Conservation (phyloP, 305 asterid species). For the Fraxinus sp. region DNA sequence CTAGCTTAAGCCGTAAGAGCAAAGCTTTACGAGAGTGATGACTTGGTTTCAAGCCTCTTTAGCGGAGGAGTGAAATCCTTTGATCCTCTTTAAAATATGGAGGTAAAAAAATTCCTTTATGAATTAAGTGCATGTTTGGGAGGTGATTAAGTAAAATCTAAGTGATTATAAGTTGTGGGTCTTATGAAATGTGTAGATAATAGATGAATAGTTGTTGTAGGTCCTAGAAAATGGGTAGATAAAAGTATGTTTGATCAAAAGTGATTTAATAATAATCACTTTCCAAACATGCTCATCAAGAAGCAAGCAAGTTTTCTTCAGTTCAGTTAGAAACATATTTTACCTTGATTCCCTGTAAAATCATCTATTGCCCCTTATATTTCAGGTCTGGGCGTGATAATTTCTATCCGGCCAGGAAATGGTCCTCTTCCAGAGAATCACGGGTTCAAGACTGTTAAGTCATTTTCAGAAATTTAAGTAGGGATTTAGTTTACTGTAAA, state of each 20-base stretch:
- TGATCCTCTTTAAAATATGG: neutral
- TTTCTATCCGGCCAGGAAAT: slow-evolving; percentile 81
- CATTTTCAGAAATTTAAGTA: slow-evolving; percentile 64
- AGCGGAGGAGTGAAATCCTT: neutral
- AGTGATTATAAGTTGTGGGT: neutral
- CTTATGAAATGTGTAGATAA: neutral
- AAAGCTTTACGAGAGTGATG: neutral
- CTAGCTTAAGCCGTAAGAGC: neutral
- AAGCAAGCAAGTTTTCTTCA: neutral
- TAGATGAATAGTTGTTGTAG: neutral
- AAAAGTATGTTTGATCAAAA: neutral
- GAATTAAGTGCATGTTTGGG: neutral
- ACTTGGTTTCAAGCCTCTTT: neutral
- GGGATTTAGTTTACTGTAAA: neutral
- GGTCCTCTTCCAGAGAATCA: slow-evolving; percentile 79
- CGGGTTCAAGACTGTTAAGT: slow-evolving; percentile 55
- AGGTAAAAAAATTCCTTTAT: neutral
- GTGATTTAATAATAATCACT: neutral
- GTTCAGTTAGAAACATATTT: neutral
- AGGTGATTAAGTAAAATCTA: neutral
- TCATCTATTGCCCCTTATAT: neutral
- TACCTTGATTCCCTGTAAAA: neutral
- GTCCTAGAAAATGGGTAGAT: neutral
- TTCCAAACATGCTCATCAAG: neutral
- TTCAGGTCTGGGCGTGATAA: slow-evolving; percentile 74